Evolutionary conservation across 2,329 filamentous ascomycete species (phyloP).

Genomic region (Microsporum canis): DNA sequence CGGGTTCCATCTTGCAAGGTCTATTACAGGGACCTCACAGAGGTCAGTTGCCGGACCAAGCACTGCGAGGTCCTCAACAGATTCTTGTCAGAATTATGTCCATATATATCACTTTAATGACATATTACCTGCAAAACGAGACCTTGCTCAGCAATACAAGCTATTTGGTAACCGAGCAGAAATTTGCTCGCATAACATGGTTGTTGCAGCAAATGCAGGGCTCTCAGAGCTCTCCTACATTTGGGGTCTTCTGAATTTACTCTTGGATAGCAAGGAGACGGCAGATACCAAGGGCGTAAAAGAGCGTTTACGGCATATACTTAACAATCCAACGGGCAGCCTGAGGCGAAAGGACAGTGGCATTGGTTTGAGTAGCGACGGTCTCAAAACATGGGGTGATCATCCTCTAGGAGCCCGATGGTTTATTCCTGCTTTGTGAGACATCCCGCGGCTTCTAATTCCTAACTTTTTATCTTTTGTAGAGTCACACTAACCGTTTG

Average conservation of each 20-base stretch:
- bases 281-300: constrained; percentile 40
- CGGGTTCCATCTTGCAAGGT: constrained; percentile 47
- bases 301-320: not conserved
- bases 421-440: constrained; percentile 43
- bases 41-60: constrained; percentile 46
- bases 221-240: constrained; percentile 63
- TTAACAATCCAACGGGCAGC: not conserved
- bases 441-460: constrained; percentile 6
- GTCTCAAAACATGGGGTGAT: constrained; percentile 45
- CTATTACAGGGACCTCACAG: constrained; percentile 36
- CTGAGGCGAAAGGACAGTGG: constrained; percentile 22
- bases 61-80: constrained; percentile 35
- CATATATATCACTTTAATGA: constrained; percentile 59
- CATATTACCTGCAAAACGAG: constrained; percentile 64
- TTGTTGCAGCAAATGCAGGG: constrained; percentile 60
- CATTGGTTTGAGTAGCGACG: constrained; percentile 26
- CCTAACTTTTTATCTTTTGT: not conserved
- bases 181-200: constrained; percentile 74
- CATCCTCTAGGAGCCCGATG: constrained; percentile 46
- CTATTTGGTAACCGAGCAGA: constrained; percentile 74
- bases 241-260: constrained; percentile 69
- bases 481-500: not conserved
- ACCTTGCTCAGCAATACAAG: constrained; percentile 66
- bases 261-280: constrained; percentile 65
- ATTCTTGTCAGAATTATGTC: constrained; percentile 54